These are phyloP conservation scores for Nitzschia sp. DNA, from an alignment of 108 stramenopile species.

Conservation along the genomic window DNA sequence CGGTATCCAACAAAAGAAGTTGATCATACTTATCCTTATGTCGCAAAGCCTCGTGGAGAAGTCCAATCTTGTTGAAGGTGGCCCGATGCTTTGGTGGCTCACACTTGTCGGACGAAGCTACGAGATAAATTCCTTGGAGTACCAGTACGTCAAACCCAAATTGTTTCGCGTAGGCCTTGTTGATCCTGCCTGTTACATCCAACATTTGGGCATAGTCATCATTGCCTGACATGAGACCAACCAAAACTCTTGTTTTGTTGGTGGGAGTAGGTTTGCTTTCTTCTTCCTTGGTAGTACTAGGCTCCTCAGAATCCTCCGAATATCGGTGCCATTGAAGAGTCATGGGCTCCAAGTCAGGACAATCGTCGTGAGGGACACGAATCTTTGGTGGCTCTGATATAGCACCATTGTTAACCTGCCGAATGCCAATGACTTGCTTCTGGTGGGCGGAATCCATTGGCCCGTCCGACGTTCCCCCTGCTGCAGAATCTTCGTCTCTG, in stretches of 20 bases:
- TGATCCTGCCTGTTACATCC: slow-evolving; percentile 21
- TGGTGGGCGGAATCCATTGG: no score
- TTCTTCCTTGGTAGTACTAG: background rate
- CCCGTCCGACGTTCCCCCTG: no score
- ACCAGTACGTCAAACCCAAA: slow-evolving; percentile 25
- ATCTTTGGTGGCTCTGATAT: no score
- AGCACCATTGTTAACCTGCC: no score
- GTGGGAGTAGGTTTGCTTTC: background rate
- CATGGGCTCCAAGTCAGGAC: background rate
- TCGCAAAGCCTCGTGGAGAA: slow-evolving; percentile 14
- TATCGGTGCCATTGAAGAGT: background rate
- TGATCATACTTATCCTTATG: slow-evolving; percentile 23
- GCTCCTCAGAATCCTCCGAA: background rate
- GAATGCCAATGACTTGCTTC: no score
- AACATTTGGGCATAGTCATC: slow-evolving; percentile 24
- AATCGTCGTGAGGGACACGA: background rate
- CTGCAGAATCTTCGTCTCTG: no score
- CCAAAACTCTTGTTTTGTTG: slow-evolving; percentile 12
- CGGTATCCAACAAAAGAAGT: slow-evolving; percentile 34
- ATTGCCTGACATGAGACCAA: slow-evolving; percentile 28
- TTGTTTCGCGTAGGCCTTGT: slow-evolving; percentile 22
- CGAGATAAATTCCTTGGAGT: slow-evolving; percentile 14
- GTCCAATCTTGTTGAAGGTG: slow-evolving; percentile 29
- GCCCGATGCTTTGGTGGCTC: slow-evolving; percentile 11
- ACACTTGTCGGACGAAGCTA: slow-evolving; percentile 5